A percentile compares a stretch with the other conserved stretches of the same genome.
These are phyloP conservation scores for Pleurostoma richardsiae DNA, from an alignment of 2,329 filamentous ascomycete species.

Conservation along the genomic window DNA sequence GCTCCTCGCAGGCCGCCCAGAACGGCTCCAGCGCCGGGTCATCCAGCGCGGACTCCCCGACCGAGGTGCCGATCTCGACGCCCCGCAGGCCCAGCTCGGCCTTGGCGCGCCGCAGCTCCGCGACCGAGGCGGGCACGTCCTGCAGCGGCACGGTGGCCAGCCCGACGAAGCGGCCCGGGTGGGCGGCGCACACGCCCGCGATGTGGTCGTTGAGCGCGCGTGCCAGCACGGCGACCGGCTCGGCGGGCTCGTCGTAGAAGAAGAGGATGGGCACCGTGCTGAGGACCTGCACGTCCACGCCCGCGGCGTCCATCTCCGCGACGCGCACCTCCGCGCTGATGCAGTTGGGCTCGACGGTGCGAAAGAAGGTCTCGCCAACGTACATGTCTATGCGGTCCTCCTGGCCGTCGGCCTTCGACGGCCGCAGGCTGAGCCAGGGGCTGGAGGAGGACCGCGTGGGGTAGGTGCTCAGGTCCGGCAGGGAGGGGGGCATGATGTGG, in stretches of 20 bases:
- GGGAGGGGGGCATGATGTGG: conserved; percentile 28
- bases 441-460: conserved; percentile 37
- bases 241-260: conserved; percentile 25
- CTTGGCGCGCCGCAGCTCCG: conserved; percentile 19
- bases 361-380: conserved; percentile 24
- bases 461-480: conserved; percentile 35
- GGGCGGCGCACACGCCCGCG: conserved; percentile 13
- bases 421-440: conserved; percentile 21
- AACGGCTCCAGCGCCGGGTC: conserved; percentile 20
- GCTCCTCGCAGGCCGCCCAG: conserved; percentile 23
- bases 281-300: conserved; percentile 27
- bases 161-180: conserved; percentile 23
- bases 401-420: conserved; percentile 12
- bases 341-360: conserved; percentile 25
- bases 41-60: conserved; percentile 22
- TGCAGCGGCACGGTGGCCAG: conserved; percentile 26
- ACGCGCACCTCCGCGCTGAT: conserved; percentile 19
- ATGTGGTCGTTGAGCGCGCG: conserved; percentile 26
- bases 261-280: conserved; percentile 29
- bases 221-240: conserved; percentile 20
- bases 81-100: conserved; percentile 17
- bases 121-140: conserved; percentile 18
- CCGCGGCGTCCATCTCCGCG: conserved; percentile 25
- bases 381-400: conserved; percentile 25
- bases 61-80: conserved; percentile 26